Percentiles rank a stretch among this genome's conserved stretches.
phyloP scores from a whole-genome alignment of 192 early-diverging fungal genomes.

The Dissophora ornata region DNA sequence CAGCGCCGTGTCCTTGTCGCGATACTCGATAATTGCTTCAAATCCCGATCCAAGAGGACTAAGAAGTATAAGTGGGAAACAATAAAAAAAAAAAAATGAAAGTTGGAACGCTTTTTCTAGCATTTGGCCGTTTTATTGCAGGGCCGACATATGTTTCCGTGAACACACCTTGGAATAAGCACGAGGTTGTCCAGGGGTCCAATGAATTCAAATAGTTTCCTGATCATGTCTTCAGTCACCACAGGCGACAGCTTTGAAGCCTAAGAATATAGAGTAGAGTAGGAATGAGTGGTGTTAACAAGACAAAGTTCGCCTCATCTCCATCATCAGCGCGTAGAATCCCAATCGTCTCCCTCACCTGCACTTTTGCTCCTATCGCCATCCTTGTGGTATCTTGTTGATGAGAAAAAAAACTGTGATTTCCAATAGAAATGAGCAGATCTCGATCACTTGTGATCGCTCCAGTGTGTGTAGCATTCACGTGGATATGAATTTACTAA shows the following conservation, averaged over 20 bases:
- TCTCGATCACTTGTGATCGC: too few relatives aligned
- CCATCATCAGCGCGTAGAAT: too few relatives aligned
- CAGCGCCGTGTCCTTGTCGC: slow-evolving; percentile 29
- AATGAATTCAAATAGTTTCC: slow-evolving; percentile 39
- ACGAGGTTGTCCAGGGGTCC: slow-evolving; percentile 43
- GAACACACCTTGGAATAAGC: slow-evolving; percentile 54
- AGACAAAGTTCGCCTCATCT: too few relatives aligned
- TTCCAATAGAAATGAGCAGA: too few relatives aligned
- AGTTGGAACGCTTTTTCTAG: background rate
- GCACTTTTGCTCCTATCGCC: slow-evolving; percentile 54
- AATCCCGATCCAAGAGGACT: slow-evolving; percentile 53
- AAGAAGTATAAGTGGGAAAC: background rate
- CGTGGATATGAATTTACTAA: too few relatives aligned
- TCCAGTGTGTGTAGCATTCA: too few relatives aligned
- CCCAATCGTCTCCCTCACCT: too few relatives aligned
- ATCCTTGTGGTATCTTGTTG: slow-evolving; percentile 8
- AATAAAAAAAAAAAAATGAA: background rate
- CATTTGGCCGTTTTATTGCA: too few relatives aligned
- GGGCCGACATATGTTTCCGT: too few relatives aligned
- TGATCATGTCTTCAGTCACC: slow-evolving; percentile 45
- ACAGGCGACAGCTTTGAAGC: slow-evolving; percentile 47
- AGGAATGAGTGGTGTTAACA: too few relatives aligned
- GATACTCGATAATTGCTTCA: slow-evolving; percentile 49
- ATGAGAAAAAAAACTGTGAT: background rate
- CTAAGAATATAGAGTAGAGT: slow-evolving; percentile 15